A percentile compares a stretch with the other conserved stretches of the same genome.
Evolutionary conservation across 2,329 filamentous ascomycete genomes (phyloP).

Genomic region (Exophiala sp.): DNA sequence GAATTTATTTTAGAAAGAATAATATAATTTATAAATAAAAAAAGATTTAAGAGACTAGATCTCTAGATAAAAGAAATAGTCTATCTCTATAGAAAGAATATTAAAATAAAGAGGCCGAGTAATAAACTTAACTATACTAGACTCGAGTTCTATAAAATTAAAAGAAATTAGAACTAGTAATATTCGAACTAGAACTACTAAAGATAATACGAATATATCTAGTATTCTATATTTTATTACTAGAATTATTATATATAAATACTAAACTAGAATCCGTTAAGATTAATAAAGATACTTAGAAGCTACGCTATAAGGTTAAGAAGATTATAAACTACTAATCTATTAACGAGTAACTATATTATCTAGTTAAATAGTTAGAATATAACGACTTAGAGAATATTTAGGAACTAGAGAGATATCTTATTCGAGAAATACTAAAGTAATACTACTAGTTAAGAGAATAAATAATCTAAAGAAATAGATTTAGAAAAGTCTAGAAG

Average conservation of each 20-base stretch:
- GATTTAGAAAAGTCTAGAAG: no score
- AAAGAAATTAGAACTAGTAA: no score
- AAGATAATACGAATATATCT: conserved; percentile 13
- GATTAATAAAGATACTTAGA: neutral
- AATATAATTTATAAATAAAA: no score
- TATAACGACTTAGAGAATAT: conserved; percentile 7
- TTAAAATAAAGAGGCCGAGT: conserved; percentile 16
- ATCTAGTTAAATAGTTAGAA: conserved; percentile 17
- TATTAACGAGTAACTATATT: conserved; percentile 2
- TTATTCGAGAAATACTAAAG: no score
- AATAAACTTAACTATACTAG: conserved; percentile 16
- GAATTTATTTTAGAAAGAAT: no score
- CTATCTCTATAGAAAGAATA: conserved; percentile 16
- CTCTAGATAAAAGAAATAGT: conserved; percentile 3
- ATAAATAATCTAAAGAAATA: no score
- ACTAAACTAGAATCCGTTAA: neutral
- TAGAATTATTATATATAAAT: conserved; percentile 5
- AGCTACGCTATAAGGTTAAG: neutral
- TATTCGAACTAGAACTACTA: conserved; percentile 11
- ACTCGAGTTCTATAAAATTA: conserved; percentile 12
- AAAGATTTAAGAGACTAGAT: no score
- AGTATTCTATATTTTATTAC: conserved; percentile 14
- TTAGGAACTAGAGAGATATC: conserved; percentile 2
- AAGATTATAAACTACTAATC: no score
- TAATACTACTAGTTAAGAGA: no score